These are phyloP conservation scores for Apiospora koreana DNA, from an alignment of 2,329 filamentous ascomycete species.

Conservation along the genomic window DNA sequence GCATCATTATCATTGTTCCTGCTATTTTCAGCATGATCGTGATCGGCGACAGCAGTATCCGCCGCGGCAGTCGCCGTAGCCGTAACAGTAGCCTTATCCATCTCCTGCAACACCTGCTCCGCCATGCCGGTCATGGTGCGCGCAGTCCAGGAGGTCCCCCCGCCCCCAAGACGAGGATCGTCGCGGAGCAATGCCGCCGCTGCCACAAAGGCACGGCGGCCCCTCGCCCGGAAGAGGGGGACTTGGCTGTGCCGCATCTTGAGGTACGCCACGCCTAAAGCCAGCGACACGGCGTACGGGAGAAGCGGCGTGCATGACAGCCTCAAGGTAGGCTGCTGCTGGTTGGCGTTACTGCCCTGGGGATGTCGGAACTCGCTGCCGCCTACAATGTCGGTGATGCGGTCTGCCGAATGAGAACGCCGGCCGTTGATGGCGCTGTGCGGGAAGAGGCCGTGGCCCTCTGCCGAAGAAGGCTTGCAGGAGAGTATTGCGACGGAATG, in stretches of 20 bases:
- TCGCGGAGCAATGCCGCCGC: conserved; percentile 54
- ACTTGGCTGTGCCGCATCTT: conserved; percentile 64
- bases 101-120: conserved; percentile 55
- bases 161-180: conserved; percentile 32
- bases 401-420: conserved; percentile 57
- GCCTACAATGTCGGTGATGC: conserved; percentile 56
- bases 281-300: conserved; percentile 62
- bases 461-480: conserved; percentile 50
- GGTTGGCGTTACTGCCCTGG: not conserved
- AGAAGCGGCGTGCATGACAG: conserved; percentile 55
- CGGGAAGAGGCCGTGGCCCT: conserved; percentile 41
- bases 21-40: not conserved
- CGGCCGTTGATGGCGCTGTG: conserved; percentile 55
- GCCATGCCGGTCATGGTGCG: conserved; percentile 56
- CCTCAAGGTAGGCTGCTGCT: conserved; percentile 36
- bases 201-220: conserved; percentile 54
- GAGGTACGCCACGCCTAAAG: conserved; percentile 62
- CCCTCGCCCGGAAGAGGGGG: conserved; percentile 59
- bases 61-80: conserved; percentile 27
- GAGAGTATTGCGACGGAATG: conserved; percentile 65
- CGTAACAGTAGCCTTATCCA: conserved; percentile 47
- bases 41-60: not conserved
- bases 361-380: conserved; percentile 40
- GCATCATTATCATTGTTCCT: not conserved
- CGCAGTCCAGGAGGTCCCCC: conserved; percentile 60